Base-by-base conservation (phyloP, 352 stramenopile species). In the Globisporangium iwayamae region DNA sequence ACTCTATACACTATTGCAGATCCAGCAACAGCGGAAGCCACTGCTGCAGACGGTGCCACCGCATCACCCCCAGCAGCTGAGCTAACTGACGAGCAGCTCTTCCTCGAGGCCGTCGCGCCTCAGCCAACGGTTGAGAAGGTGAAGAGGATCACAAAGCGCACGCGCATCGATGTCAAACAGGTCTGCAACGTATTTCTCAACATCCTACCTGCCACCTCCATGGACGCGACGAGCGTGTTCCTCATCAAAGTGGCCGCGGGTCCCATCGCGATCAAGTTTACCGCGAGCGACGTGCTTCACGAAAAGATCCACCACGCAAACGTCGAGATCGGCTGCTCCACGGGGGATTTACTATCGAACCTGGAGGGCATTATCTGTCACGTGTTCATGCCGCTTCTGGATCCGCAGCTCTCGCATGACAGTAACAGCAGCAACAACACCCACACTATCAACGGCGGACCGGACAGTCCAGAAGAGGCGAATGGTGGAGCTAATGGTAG, bases 271-370 rank as follows among this genome's bases (percentile, higher is more conserved):
- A 60, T 90, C 16, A 60, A 83, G 14, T 75, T 52, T 4, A 43
- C 69, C 2, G 56, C 67, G 2, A 69, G 64, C 2, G 71, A 85
- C 22, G 58, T 32, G 5, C 41, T 47, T 20, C 56, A 74, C 47
- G 76, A 93, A 58, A 87, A 76, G 47, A 68, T 85, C n/a, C 72
- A 80, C 1, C 72, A 87, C 32, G 56, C 52, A 22, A 95, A 94
- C 50, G 66, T 96, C 8, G 90, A 97, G 60, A 86, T 96, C 52
- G 90, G 86, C 1, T 96, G 85, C 67, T 93, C 91, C n/a, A 94
- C 83, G 0, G 89, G 89, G 13, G 86, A 96, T 60, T 60, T 94
- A 20, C 58, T 96, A 41, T 78, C 76, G 9, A 95, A 96, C 68
- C 73, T 96, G 13, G 86, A 93, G 58, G 87, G 89, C 13, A 75